Evolutionary conservation across 1,139 yeast genomes (phyloP), one percentile per base, ranked within the genome.

Genomic region (Chernovozyma sophiae-reginae): DNA sequence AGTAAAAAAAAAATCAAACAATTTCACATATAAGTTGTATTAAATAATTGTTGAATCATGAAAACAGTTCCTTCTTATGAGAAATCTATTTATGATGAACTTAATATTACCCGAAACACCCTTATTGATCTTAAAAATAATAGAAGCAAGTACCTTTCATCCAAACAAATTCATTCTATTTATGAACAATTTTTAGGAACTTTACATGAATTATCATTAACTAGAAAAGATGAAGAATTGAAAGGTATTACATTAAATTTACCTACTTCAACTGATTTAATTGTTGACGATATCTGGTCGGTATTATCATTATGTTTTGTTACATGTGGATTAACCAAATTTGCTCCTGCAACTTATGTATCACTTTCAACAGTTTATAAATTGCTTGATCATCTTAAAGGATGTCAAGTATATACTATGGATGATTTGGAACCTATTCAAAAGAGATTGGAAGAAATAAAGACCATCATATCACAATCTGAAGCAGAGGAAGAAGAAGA

Each of bases 331-430:
- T 70, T 87, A 48, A 84, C 84, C 38, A 82, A 87, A 48, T 77
- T 86, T 31, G 96, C 96, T 1, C 96, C 97, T 1, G 96, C 97
- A 3, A 86, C 96, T 1, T 92, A 85, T 60, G 89, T 96, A 7
- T 85, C 95, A 6, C 66, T 90, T 34, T 74, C 89, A 32, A 86
- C 97, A 0, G 95, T 92, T 10, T 80, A 80, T 60, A 78, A 92
- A 49, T 65, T 92, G 42, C 68, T 92, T 46, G 85, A 79, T 43
- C 97, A 90, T 60, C 67, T 90, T 43, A 75, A 78, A 47, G 96
- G 86, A 52, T 78, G 87, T 39, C 80, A 79, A 40, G 86, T 86
- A 14, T 89, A 81, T 58, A 89, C 97, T 1, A 78, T 77, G 43
- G 86, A 83, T 48, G 97, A 92, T 55, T 72, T 89, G 45, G 65